Evolutionary conservation across 1,284 basidiomycete species (phyloP).

Genomic region (Heimioporus retisporus): DNA sequence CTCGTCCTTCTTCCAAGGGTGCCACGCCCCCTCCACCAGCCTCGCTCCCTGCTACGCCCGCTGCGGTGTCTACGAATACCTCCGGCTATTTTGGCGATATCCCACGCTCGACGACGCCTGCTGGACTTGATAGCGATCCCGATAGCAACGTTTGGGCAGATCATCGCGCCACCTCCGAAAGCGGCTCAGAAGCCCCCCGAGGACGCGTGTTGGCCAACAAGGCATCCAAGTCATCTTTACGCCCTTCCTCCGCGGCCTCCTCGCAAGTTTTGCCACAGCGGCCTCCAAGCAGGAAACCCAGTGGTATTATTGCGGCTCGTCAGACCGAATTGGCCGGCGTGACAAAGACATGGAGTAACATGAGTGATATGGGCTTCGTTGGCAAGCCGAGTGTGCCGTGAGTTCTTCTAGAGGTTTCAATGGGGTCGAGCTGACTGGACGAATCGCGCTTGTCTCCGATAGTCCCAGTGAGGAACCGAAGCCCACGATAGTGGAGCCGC

Average conservation of each 20-base stretch:
- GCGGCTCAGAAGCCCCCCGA: constrained; percentile 28
- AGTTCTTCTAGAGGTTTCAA: constrained; percentile 16
- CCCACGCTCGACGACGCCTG: constrained; percentile 38
- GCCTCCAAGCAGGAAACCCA: constrained; percentile 36
- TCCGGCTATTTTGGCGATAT: constrained; percentile 38
- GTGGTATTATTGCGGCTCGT: constrained; percentile 33
- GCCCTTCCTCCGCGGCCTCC: constrained; percentile 34
- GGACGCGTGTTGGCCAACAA: constrained; percentile 27
- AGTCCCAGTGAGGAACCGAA: constrained; percentile 49
- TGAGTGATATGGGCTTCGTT: constrained; percentile 35
- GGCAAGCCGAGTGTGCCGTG: constrained; percentile 29
- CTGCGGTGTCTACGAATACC: constrained; percentile 15
- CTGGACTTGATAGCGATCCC: constrained; percentile 31
- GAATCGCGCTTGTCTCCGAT: constrained; percentile 10
- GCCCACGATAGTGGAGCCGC: constrained; percentile 14
- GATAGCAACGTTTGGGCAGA: constrained; percentile 42
- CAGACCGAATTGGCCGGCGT: constrained; percentile 43
- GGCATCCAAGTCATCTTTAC: constrained; percentile 37
- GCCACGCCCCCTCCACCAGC: constrained; percentile 20
- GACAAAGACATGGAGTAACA: constrained; percentile 44
- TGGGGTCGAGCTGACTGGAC: not conserved
- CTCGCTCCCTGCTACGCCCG: constrained; percentile 36
- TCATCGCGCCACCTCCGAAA: constrained; percentile 30
- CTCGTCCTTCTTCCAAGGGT: constrained; percentile 29
- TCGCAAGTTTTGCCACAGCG: constrained; percentile 30